These are phyloP conservation scores for Colletotrichum sp. DNA, from an alignment of 2,329 filamentous ascomycete genomes.

Conservation along the genomic window DNA sequence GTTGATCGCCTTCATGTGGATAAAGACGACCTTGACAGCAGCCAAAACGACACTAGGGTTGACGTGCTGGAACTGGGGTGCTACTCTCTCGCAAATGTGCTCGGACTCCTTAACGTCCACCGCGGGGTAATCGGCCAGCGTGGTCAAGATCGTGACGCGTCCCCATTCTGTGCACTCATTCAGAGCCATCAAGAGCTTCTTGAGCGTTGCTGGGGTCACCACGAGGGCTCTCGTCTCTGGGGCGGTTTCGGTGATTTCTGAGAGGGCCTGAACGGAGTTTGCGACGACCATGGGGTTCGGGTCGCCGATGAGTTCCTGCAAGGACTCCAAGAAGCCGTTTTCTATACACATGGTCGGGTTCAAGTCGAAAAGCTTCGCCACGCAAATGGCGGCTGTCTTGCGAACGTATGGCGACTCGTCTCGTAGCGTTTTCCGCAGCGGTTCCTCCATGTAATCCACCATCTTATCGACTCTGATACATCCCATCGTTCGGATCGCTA, in stretches of 20 bases:
- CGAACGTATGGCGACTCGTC: constrained; percentile 98
- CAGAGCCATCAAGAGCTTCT: constrained; percentile 94
- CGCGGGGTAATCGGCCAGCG: constrained; percentile 86
- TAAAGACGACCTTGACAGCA: constrained; percentile 97
- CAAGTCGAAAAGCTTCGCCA: constrained; percentile 96
- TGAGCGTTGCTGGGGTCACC: constrained; percentile 82
- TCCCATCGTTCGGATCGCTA: constrained; percentile 97
- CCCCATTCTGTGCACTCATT: constrained; percentile 99
- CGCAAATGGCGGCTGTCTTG: constrained; percentile 97
- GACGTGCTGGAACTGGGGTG: constrained; percentile 97
- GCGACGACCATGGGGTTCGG: constrained; percentile 99
- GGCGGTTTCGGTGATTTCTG: constrained; percentile 88
- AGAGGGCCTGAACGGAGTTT: constrained; percentile 92
- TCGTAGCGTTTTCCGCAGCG: constrained; percentile 90
- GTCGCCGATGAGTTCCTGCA: constrained; percentile 96
- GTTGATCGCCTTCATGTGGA: constrained; percentile 89
- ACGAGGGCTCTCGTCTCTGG: constrained; percentile 89
- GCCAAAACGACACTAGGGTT: constrained; percentile 96
- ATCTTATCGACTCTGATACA: constrained; percentile 99
- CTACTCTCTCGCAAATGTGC: constrained; percentile 95
- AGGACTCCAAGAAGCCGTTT: constrained; percentile 91
- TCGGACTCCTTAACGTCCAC: constrained; percentile 94
- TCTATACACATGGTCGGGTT: constrained; percentile 93
- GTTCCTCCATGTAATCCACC: constrained; percentile 99
- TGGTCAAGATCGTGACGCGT: constrained; percentile 89